phyloP scores from a whole-genome alignment of 2,329 filamentous ascomycete genomes.

The Sclerotinia borealis region DNA sequence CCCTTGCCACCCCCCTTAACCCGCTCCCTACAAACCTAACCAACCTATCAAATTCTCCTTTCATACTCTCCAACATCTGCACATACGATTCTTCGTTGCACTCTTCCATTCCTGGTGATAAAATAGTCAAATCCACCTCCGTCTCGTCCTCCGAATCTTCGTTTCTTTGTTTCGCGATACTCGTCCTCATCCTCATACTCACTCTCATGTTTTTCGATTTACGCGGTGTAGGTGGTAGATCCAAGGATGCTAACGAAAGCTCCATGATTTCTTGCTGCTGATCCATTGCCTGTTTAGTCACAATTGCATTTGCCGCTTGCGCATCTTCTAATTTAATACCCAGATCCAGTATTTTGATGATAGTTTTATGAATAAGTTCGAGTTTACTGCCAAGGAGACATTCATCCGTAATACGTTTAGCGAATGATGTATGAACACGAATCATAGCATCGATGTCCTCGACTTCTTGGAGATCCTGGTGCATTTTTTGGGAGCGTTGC shows the following conservation, averaged over 20 bases:
- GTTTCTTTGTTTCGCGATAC: conserved; percentile 8
- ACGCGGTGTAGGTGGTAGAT: conserved; percentile 28
- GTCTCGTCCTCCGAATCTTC: conserved; percentile 25
- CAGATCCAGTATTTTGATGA: conserved; percentile 73
- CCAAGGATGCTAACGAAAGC: conserved; percentile 30
- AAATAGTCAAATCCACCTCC: conserved; percentile 34
- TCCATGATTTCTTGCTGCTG: conserved; percentile 29
- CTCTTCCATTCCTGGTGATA: conserved; percentile 30
- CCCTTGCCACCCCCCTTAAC: conserved; percentile 67
- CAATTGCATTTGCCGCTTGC: conserved; percentile 36
- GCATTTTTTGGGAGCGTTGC: conserved; percentile 52
- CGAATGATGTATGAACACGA: conserved; percentile 56
- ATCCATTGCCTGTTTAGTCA: conserved; percentile 19
- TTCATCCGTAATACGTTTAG: conserved; percentile 57
- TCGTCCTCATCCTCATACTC: conserved; percentile 34
- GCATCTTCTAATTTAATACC: conserved; percentile 62
- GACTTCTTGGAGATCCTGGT: conserved; percentile 49
- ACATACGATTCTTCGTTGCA: conserved; percentile 38
- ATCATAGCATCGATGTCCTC: conserved; percentile 80
- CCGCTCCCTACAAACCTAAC: conserved; percentile 67
- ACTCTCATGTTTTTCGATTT: conserved; percentile 22
- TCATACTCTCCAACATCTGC: conserved; percentile 50
- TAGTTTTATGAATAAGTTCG: conserved; percentile 61
- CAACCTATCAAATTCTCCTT: conserved; percentile 56
- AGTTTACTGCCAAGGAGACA: conserved; percentile 65